These are phyloP conservation scores for Xerocomellus amylosporus DNA, from an alignment of 768 basidiomycete species.

Conservation along the genomic window DNA sequence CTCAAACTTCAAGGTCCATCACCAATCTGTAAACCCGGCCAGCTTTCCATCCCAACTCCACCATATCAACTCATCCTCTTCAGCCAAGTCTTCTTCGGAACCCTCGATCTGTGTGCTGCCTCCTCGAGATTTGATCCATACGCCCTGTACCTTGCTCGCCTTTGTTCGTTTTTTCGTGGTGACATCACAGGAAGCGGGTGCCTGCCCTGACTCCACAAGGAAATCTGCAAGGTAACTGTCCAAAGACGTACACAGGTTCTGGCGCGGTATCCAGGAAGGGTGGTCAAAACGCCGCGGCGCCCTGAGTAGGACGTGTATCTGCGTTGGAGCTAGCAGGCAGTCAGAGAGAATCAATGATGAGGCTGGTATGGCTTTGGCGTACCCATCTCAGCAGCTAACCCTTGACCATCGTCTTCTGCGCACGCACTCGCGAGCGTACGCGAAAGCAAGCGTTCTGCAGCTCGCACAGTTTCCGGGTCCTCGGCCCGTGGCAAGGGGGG, in stretches of 20 bases:
- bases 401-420: constrained; percentile 38
- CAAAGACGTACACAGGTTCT: constrained; percentile 38
- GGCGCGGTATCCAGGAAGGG: constrained; percentile 46
- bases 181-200: constrained; percentile 5
- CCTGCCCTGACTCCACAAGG: constrained; percentile 26
- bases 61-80: constrained; percentile 51
- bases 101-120: not conserved
- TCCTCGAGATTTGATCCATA: constrained; percentile 37
- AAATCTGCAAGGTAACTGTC: constrained; percentile 38
- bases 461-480: constrained; percentile 33
- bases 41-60: constrained; percentile 52
- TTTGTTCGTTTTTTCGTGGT: constrained; percentile 31
- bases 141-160: constrained; percentile 35
- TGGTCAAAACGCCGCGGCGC: constrained; percentile 48
- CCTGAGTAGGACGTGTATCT: constrained; percentile 45
- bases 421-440: constrained; percentile 45
- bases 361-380: not conserved
- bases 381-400: constrained; percentile 44
- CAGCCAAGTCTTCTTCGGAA: constrained; percentile 23
- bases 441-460: constrained; percentile 43
- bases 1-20: constrained; percentile 1
- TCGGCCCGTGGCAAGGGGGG: constrained; percentile 19
- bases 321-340: constrained; percentile 40
- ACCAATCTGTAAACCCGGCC: constrained; percentile 49
- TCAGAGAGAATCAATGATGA: not conserved